These are phyloP conservation scores for Candida boleticola DNA, from an alignment of 805 yeast genomes.

Conservation along the genomic window DNA sequence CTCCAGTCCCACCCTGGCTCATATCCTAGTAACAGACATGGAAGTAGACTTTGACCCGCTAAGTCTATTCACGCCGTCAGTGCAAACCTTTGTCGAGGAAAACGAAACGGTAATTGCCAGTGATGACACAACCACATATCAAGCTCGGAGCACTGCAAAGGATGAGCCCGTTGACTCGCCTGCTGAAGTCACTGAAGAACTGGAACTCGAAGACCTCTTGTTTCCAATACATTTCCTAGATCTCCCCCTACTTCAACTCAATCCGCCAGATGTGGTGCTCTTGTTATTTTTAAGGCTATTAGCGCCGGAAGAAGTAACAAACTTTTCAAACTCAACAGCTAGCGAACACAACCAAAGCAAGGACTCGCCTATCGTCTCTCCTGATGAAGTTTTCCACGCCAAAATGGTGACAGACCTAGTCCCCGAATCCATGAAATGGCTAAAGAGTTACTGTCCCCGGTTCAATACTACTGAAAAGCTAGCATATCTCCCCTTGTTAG, in stretches of 20 bases:
- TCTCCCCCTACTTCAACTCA: constrained; percentile 47
- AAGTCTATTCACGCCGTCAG: constrained; percentile 33
- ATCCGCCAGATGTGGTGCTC: constrained; percentile 49
- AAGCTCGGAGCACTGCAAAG: too few relatives aligned
- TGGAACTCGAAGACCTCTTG: constrained; percentile 13
- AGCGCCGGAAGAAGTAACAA: constrained; percentile 47
- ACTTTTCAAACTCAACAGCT: constrained; percentile 45
- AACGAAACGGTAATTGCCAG: too few relatives aligned
- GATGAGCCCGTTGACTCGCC: not conserved
- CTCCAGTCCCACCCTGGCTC: too few relatives aligned
- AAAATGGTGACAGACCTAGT: constrained; percentile 30
- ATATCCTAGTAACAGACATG: too few relatives aligned
- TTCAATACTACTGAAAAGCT: constrained; percentile 20
- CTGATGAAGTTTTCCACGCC: constrained; percentile 20
- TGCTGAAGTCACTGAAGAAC: constrained; percentile 5
- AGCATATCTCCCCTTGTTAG: constrained; percentile 24
- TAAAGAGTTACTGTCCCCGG: constrained; percentile 31
- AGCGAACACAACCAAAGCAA: too few relatives aligned
- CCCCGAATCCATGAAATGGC: constrained; percentile 39
- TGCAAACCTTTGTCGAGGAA: not conserved
- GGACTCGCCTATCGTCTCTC: not conserved
- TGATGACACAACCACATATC: too few relatives aligned
- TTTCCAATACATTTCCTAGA: constrained; percentile 54
- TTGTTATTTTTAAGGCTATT: constrained; percentile 46
- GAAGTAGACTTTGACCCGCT: constrained; percentile 46